phyloP scores from a whole-genome alignment of 1,139 yeast species.

The Geotrichum fermentans region DNA sequence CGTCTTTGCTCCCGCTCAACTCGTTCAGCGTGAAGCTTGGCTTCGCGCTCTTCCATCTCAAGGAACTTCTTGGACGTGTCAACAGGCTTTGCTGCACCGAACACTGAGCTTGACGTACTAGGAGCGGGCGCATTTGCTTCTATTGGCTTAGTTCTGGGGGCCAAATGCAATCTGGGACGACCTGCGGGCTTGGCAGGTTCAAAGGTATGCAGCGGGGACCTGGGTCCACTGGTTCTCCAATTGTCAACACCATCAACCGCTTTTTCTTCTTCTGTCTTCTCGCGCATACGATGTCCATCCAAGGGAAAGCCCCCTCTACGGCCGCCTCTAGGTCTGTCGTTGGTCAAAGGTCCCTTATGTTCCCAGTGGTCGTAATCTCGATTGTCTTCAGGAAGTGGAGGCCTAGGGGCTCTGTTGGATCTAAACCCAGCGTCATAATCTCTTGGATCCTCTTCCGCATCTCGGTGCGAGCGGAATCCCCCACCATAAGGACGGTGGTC shows the following conservation, averaged over 20 bases:
- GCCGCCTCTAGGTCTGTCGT: conserved; percentile 1
- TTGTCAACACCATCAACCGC: conserved; percentile 3
- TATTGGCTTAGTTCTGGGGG: conserved; percentile 31
- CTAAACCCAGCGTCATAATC: conserved; percentile 21
- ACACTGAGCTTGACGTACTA: conserved; percentile 29
- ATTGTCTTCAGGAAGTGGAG: conserved; percentile 28
- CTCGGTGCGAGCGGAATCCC: conserved; percentile 38
- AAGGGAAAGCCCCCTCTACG: conserved; percentile 6
- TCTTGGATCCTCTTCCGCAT: conserved; percentile 34
- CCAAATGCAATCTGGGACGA: conserved; percentile 30
- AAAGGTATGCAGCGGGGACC: conserved; percentile 17
- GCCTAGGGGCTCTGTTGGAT: conserved; percentile 27
- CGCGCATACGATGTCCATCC: neutral
- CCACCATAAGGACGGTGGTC: conserved; percentile 34
- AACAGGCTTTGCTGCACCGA: conserved; percentile 42
- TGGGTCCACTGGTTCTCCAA: conserved; percentile 18
- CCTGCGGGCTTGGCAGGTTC: conserved; percentile 20
- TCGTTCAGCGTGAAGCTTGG: conserved; percentile 31
- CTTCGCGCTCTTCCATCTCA: conserved; percentile 32
- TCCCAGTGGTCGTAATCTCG: conserved; percentile 37
- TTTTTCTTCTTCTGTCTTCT: conserved; percentile 4
- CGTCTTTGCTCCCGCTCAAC: conserved; percentile 25
- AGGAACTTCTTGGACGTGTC: conserved; percentile 34
- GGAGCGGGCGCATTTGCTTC: conserved; percentile 23
- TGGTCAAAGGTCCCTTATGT: conserved; percentile 35